These are phyloP conservation scores for Viridothelium virens DNA, from an alignment of 495 filamentous ascomycete genomes.

Conservation along the genomic window DNA sequence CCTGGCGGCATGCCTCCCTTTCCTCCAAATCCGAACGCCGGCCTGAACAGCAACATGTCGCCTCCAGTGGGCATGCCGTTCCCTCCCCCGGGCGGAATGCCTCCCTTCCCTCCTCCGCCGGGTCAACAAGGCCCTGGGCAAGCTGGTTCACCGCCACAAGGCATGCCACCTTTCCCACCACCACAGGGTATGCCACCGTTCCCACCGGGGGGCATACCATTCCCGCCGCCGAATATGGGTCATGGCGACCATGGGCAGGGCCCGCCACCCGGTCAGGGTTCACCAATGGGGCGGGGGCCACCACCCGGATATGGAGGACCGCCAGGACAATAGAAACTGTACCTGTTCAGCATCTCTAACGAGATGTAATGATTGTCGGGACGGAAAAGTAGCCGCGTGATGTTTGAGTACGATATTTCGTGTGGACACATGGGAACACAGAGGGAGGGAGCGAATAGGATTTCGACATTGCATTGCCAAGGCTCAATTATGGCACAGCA, in stretches of 20 bases:
- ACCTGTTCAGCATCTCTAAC: no score
- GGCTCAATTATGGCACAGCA: background rate
- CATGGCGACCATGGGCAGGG: background rate
- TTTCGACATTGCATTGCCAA: background rate
- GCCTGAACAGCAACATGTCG: conserved; percentile 14
- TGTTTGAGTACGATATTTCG: background rate
- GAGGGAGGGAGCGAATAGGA: background rate
- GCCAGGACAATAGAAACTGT: background rate
- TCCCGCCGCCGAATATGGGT: conserved; percentile 24
- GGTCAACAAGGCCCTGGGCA: conserved; percentile 16
- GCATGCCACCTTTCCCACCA: conserved; percentile 18
- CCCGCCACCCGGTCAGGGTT: background rate
- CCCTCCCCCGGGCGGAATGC: conserved; percentile 45
- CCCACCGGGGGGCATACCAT: conserved; percentile 20
- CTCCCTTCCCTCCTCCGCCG: conserved; percentile 33
- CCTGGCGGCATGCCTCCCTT: conserved; percentile 26
- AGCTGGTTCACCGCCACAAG: conserved; percentile 17
- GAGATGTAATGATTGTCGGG: no score
- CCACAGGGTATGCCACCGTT: conserved; percentile 19
- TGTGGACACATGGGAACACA: no score
- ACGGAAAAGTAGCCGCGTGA: background rate
- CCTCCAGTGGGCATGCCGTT: conserved; percentile 51
- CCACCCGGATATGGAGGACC: background rate
- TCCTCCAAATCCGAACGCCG: conserved; percentile 13
- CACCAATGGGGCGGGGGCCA: background rate